Conservation (phyloP, 169 alveolate species). For the Cardiosporidium cionae region DNA sequence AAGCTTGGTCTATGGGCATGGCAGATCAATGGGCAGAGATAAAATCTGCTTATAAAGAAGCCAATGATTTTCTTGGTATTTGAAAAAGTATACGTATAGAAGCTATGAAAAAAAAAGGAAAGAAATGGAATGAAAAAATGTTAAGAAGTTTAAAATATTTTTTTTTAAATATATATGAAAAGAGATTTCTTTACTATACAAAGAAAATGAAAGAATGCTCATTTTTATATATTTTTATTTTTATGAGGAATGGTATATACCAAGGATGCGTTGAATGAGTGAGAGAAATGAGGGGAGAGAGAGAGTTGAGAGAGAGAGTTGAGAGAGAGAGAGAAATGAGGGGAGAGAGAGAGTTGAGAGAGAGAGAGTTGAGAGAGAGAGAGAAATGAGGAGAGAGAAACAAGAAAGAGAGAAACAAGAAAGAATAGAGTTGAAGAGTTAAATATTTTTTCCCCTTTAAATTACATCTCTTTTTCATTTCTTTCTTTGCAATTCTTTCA, state of each 20-base stretch:
- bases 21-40: slow-evolving; percentile 9
- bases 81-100: background rate
- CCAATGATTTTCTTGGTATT: slow-evolving; percentile 3
- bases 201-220: background rate
- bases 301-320: background rate
- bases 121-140: background rate
- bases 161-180: background rate
- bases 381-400: background rate
- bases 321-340: background rate
- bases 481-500: too few relatives aligned
- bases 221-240: background rate
- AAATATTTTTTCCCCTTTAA: background rate
- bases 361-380: background rate
- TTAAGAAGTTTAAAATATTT: background rate
- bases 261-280: background rate
- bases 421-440: background rate
- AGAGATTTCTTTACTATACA: background rate
- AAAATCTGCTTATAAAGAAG: slow-evolving; percentile 1
- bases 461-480: background rate
- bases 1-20: slow-evolving; percentile 13
- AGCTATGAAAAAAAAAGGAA: background rate
- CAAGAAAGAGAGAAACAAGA: background rate
- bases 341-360: background rate
- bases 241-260: background rate
- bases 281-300: background rate